Percentiles rank a stretch among this genome's conserved stretches.
Evolutionary conservation across 345 rosid genomes (phyloP).

Genomic region (Gossypium herbaceum): DNA sequence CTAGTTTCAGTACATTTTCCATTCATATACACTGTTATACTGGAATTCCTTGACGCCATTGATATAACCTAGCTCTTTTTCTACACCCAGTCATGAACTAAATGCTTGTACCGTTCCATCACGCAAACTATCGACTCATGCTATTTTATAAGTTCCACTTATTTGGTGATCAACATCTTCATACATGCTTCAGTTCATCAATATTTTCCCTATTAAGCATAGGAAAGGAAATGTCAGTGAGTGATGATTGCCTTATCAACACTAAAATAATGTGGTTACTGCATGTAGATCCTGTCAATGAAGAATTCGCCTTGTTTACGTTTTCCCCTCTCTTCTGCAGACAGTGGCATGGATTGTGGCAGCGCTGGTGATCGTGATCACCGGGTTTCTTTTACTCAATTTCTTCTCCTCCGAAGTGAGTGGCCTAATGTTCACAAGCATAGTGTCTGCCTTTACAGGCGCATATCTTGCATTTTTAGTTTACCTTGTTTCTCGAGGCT

Average conservation of each 20-base stretch:
- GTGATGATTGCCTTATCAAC: neutral
- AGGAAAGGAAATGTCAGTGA: neutral
- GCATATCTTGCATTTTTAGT: slow-evolving; percentile 63
- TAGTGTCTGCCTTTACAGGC: slow-evolving; percentile 35
- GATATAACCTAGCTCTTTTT: neutral
- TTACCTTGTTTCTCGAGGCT: slow-evolving; percentile 55
- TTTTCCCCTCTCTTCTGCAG: slow-evolving; percentile 31
- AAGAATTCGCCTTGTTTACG: neutral
- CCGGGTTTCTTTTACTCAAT: slow-evolving; percentile 71
- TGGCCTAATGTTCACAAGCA: slow-evolving; percentile 34
- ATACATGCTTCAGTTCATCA: neutral
- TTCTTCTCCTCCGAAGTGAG: slow-evolving; percentile 63
- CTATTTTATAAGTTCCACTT: neutral
- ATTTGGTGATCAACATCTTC: neutral
- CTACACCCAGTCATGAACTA: neutral
- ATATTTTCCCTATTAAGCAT: neutral
- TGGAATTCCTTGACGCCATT: neutral
- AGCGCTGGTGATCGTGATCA: slow-evolving; percentile 72
- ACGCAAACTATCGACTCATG: neutral
- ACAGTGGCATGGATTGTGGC: slow-evolving; percentile 75
- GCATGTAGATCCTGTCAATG: neutral
- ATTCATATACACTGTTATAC: neutral
- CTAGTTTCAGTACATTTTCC: too few species aligned
- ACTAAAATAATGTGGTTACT: neutral
- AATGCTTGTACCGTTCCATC: neutral